A percentile compares a stretch with the other conserved stretches of the same genome.
Conservation (phyloP, 2,329 filamentous ascomycete species). For the Penicillium sp. region DNA sequence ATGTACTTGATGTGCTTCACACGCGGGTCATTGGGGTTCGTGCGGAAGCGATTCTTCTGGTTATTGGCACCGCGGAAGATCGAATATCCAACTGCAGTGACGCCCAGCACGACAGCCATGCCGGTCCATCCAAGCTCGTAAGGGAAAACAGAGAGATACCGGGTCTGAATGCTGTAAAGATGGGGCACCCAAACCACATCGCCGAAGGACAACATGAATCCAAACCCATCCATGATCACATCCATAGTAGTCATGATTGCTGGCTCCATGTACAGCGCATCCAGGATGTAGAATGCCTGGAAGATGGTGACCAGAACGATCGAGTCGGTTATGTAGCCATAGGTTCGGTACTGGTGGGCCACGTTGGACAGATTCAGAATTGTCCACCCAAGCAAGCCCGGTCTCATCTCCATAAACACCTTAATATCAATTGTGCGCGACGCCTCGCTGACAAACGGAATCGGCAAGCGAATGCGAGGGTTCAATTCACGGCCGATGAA, state of each 20-base stretch:
- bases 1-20: conserved; percentile 82
- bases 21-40: conserved; percentile 74
- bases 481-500: conserved; percentile 96
- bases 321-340: conserved; percentile 80
- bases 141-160: conserved; percentile 81
- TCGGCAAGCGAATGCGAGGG: conserved; percentile 65
- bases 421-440: conserved; percentile 78
- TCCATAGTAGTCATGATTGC: conserved; percentile 93
- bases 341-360: conserved; percentile 82
- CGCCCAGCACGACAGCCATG: conserved; percentile 61
- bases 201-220: conserved; percentile 91
- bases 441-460: conserved; percentile 69
- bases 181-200: conserved; percentile 93
- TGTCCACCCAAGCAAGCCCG: conserved; percentile 85
- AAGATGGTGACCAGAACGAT: conserved; percentile 76
- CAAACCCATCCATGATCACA: conserved; percentile 88
- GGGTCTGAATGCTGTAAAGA: conserved; percentile 77
- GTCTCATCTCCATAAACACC: conserved; percentile 84
- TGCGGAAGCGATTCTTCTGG: conserved; percentile 93
- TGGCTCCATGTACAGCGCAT: conserved; percentile 82
- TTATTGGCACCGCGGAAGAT: conserved; percentile 94
- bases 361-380: conserved; percentile 81
- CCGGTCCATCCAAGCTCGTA: conserved; percentile 71
- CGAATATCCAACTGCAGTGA: conserved; percentile 73
- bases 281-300: conserved; percentile 79